Evolutionary conservation across 2,329 filamentous ascomycete species (phyloP).

Genomic region (Drechslerella stenobrocha): DNA sequence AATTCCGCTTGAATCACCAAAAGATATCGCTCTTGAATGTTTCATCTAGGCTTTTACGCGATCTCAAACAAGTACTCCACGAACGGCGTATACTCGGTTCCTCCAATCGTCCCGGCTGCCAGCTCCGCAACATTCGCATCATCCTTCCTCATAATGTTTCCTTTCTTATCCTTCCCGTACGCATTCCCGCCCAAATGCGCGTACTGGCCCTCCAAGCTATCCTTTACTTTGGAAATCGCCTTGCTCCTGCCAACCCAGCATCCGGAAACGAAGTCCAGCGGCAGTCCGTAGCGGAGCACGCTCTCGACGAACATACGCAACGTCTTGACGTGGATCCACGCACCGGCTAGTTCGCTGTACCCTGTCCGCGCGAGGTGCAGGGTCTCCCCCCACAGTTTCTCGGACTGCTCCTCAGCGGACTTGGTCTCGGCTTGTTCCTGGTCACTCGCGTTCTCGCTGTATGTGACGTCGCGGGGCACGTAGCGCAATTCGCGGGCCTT

Average conservation of each 20-base stretch:
- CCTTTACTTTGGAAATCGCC: constrained; percentile 71
- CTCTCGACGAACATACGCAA: constrained; percentile 96
- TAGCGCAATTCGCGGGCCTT: constrained; percentile 92
- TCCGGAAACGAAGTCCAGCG: constrained; percentile 83
- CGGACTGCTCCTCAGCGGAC: constrained; percentile 77
- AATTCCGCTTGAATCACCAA: not conserved
- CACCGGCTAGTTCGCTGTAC: constrained; percentile 94
- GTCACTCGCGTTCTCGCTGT: constrained; percentile 84
- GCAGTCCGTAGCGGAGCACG: constrained; percentile 91
- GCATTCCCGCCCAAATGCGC: constrained; percentile 94
- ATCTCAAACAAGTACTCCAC: constrained; percentile 97
- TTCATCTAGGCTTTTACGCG: constrained; percentile 46
- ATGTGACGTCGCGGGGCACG: constrained; percentile 92
- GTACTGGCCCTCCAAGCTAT: constrained; percentile 79
- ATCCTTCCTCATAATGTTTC: constrained; percentile 79
- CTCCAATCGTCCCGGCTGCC: constrained; percentile 70
- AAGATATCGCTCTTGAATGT: not conserved
- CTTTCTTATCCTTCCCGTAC: constrained; percentile 90
- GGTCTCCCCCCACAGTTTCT: constrained; percentile 90
- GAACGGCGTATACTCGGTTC: constrained; percentile 89
- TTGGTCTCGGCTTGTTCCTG: constrained; percentile 86
- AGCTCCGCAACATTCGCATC: constrained; percentile 80
- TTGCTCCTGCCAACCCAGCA: constrained; percentile 64
- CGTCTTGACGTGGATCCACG: constrained; percentile 89
- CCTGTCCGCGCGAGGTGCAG: constrained; percentile 83